Evolutionary conservation across 129 eudicot species (phyloP).

Genomic region (Arctium lappa): DNA sequence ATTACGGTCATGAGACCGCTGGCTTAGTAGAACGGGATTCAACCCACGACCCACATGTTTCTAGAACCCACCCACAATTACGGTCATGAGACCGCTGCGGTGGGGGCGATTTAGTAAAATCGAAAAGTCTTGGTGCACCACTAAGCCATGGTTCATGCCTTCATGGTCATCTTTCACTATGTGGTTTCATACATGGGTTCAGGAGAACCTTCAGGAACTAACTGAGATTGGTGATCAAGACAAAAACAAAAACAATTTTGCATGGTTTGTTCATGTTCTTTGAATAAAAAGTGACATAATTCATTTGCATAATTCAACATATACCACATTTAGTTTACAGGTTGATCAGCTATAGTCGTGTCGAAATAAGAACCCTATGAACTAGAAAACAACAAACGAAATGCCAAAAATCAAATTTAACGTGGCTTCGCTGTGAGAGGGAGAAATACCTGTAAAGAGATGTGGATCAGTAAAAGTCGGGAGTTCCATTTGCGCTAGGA

Average conservation of each 20-base stretch:
- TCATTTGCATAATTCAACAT: slow-evolving; percentile 9
- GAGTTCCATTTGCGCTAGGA: slow-evolving; percentile 51
- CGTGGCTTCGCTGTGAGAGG: neutral
- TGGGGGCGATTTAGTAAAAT: neutral
- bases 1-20: neutral
- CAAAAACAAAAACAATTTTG: neutral
- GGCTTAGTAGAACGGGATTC: no score
- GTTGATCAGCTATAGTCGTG: neutral
- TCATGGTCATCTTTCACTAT: neutral
- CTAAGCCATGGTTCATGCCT: neutral
- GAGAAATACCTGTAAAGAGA: slow-evolving; percentile 2
- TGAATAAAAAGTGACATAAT: slow-evolving; percentile 1
- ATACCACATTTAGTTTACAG: slow-evolving; percentile 16
- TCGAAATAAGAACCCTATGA: slow-evolving; percentile 21
- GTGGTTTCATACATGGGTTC: neutral
- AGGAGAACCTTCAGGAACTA: neutral
- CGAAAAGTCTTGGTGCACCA: neutral
- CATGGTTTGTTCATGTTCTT: slow-evolving; percentile 6
- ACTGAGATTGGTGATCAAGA: neutral
- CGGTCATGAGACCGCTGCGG: neutral
- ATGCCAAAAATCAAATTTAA: slow-evolving; percentile 23
- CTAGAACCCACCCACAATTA: no score
- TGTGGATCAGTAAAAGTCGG: slow-evolving; percentile 54
- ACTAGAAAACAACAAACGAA: slow-evolving; percentile 24
- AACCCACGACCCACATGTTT: no score